Evolutionary conservation across 768 basidiomycete genomes (phyloP).

Genomic region (Trametes maxima): DNA sequence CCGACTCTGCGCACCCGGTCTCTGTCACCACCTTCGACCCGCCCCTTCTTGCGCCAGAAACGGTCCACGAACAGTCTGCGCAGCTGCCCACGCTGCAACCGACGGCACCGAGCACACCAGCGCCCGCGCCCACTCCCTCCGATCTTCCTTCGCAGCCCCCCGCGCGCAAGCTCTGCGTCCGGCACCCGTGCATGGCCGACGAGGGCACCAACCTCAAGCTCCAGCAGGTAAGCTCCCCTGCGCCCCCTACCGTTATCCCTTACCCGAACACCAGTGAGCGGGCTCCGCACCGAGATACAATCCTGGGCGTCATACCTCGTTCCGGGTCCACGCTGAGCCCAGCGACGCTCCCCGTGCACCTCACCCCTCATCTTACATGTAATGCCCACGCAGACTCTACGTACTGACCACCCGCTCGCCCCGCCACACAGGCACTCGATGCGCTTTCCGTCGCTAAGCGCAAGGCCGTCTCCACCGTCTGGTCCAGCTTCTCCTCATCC

Average conservation of each 20-base stretch:
- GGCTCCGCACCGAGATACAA: background rate
- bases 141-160: conserved; percentile 35
- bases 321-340: conserved; percentile 3
- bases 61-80: background rate
- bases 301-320: background rate
- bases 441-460: conserved; percentile 84
- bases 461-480: conserved; percentile 86
- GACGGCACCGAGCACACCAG: background rate
- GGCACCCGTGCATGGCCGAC: conserved; percentile 97
- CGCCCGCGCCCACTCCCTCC: background rate
- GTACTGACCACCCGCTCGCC: background rate
- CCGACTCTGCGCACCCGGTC: conserved; percentile 24
- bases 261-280: background rate
- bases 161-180: conserved; percentile 81
- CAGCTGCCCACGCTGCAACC: background rate
- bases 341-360: background rate
- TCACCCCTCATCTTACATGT: background rate
- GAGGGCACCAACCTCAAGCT: conserved; percentile 90
- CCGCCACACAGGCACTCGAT: conserved; percentile 73
- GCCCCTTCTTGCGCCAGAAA: conserved; percentile 21
- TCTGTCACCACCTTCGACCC: conserved; percentile 30
- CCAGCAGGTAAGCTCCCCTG: conserved; percentile 70
- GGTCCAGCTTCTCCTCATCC: conserved; percentile 96
- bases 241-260: background rate
- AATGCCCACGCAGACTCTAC: background rate